These are phyloP conservation scores for Eurotiales sp. DNA, from an alignment of 2,329 filamentous ascomycete genomes.

Conservation along the genomic window DNA sequence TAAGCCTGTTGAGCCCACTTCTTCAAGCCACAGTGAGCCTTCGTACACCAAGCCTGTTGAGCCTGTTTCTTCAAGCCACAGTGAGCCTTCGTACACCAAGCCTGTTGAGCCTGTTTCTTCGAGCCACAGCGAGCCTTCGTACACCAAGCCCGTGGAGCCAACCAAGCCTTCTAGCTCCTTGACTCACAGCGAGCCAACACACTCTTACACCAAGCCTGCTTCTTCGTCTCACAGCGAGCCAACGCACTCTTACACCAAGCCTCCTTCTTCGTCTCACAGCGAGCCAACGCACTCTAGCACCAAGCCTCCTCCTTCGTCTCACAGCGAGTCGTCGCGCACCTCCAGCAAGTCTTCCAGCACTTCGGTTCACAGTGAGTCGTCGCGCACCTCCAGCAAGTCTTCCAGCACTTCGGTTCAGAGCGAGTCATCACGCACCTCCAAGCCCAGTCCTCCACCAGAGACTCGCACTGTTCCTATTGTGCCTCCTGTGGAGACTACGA, in stretches of 20 bases:
- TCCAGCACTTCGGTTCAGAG: too few relatives aligned
- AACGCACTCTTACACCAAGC: too few relatives aligned
- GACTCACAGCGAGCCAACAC: constrained; percentile 4
- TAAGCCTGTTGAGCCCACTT: constrained; percentile 1
- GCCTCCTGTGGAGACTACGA: constrained; percentile 21
- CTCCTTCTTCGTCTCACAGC: too few relatives aligned
- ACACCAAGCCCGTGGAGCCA: neutral
- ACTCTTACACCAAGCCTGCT: neutral
- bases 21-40: constrained; percentile 7
- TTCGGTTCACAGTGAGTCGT: too few relatives aligned
- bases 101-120: neutral
- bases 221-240: too few relatives aligned
- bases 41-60: neutral
- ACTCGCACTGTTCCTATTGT: constrained; percentile 17
- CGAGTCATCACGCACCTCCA: too few relatives aligned
- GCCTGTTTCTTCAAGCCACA: neutral
- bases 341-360: too few relatives aligned
- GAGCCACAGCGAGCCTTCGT: neutral
- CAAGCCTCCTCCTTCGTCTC: too few relatives aligned
- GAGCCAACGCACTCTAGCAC: too few relatives aligned
- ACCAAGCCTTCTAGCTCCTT: too few relatives aligned
- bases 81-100: neutral
- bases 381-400: too few relatives aligned
- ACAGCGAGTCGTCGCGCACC: too few relatives aligned
- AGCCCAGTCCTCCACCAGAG: constrained; percentile 14